Conservation (phyloP, 1,139 yeast species). For the Wickerhamomyces sp. region DNA sequence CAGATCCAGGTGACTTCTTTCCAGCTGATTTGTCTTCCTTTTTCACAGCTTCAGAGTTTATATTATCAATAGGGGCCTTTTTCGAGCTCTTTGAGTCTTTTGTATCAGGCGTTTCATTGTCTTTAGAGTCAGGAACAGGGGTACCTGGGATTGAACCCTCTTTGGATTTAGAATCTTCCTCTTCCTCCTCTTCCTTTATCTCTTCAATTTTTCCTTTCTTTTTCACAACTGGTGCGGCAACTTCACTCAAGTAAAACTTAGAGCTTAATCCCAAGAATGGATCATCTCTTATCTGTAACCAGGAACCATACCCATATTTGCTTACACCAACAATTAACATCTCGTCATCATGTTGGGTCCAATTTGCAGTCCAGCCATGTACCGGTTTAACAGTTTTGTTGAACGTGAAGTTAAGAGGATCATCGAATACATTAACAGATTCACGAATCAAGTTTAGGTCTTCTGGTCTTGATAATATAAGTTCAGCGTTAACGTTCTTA, state of each 20-base stretch:
- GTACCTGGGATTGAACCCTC: conserved; percentile 1
- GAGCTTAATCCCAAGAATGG: conserved; percentile 85
- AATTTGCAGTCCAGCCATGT: conserved; percentile 85
- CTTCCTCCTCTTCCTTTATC: conserved; percentile 32
- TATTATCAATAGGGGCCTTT: conserved; percentile 1
- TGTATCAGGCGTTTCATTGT: conserved; percentile 8
- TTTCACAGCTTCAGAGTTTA: not conserved
- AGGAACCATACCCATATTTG: conserved; percentile 94
- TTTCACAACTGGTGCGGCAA: conserved; percentile 13
- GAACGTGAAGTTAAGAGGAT: conserved; percentile 55
- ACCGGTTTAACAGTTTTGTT: conserved; percentile 71
- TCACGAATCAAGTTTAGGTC: conserved; percentile 69
- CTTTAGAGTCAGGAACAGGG: conserved; percentile 8
- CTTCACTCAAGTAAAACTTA: conserved; percentile 62
- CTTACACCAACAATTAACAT: conserved; percentile 82
- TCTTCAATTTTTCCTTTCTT: conserved; percentile 28
- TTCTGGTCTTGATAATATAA: conserved; percentile 73
- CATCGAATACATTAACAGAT: conserved; percentile 47
- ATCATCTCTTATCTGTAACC: conserved; percentile 93
- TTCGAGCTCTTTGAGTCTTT: conserved; percentile 6
- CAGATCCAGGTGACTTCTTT: conserved; percentile 84
- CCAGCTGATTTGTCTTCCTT: conserved; percentile 19
- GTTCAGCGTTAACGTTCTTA: conserved; percentile 86
- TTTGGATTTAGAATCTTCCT: conserved; percentile 17
- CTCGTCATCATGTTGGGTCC: conserved; percentile 82